phyloP scores from a whole-genome alignment of 2,329 filamentous ascomycete species.

The Sporothrix euskadiensis region DNA sequence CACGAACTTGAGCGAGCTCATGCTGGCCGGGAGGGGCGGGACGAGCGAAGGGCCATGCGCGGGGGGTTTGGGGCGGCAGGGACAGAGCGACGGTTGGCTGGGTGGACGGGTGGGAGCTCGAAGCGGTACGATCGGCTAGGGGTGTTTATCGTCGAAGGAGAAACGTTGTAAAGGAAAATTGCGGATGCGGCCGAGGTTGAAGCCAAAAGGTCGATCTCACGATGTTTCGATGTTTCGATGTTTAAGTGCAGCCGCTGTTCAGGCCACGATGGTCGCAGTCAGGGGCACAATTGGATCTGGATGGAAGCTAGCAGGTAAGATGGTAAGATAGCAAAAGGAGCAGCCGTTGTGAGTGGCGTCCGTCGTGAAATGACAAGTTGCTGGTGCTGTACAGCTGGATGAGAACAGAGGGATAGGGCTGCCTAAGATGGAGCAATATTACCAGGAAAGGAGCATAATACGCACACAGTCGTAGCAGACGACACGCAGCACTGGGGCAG shows the following conservation, averaged over 20 bases:
- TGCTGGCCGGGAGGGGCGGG: constrained; percentile 54
- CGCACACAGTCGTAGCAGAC: constrained; percentile 11
- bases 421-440: constrained; percentile 11
- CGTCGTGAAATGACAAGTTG: constrained; percentile 2
- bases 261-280: background rate
- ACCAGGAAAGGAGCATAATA: constrained; percentile 22
- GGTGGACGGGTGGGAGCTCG: background rate
- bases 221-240: background rate
- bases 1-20: constrained; percentile 95
- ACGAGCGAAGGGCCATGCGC: constrained; percentile 51
- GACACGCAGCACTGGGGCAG: constrained; percentile 18
- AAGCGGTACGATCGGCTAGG: background rate
- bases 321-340: background rate
- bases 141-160: background rate
- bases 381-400: constrained; percentile 14
- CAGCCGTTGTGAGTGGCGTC: constrained; percentile 16
- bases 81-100: background rate
- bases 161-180: background rate
- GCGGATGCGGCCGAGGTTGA: background rate
- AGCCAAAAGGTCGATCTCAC: background rate
- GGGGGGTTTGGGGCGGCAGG: background rate
- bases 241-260: background rate
- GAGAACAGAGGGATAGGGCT: constrained; percentile 28
- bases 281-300: constrained; percentile 18
- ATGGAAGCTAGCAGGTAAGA: background rate